These are phyloP conservation scores for Teratosphaeriaceae sp. DNA, from an alignment of 2,329 filamentous ascomycete species.

Conservation along the genomic window DNA sequence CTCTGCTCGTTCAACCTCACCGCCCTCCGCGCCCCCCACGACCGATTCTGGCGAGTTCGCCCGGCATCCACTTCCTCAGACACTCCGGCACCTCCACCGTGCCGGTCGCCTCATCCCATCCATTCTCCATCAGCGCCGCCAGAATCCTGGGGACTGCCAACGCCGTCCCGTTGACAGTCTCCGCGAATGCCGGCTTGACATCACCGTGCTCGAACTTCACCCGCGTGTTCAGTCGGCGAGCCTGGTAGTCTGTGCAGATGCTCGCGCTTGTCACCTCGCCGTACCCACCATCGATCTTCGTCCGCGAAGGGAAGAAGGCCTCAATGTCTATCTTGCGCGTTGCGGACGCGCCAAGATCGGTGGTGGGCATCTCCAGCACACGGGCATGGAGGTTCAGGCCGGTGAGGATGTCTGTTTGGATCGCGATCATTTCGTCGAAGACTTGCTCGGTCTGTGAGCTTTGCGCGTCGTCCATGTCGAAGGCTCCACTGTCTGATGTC, in stretches of 20 bases:
- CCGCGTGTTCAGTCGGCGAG: conserved; percentile 69
- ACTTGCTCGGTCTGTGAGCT: conserved; percentile 45
- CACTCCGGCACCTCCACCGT: conserved; percentile 72
- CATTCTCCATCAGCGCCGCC: conserved; percentile 82
- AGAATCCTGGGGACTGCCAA: conserved; percentile 84
- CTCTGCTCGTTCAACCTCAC: neutral
- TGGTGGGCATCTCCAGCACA: conserved; percentile 83
- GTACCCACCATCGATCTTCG: conserved; percentile 64
- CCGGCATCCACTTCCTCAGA: conserved; percentile 70
- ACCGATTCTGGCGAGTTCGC: conserved; percentile 11
- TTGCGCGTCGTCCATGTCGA: conserved; percentile 18
- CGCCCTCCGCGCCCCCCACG: too few relatives aligned
- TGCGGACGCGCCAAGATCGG: conserved; percentile 84
- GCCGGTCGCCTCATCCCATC: conserved; percentile 66
- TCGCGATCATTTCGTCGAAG: conserved; percentile 78
- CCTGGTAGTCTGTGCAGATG: conserved; percentile 93
- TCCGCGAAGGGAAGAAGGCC: conserved; percentile 80
- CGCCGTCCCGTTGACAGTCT: conserved; percentile 91
- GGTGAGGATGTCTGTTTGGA: conserved; percentile 77
- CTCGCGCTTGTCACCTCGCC: conserved; percentile 89
- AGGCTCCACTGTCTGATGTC: conserved; percentile 18
- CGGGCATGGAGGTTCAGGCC: conserved; percentile 77
- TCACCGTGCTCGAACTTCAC: conserved; percentile 45
- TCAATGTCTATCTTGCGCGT: conserved; percentile 88
- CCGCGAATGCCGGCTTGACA: conserved; percentile 64